phyloP scores from a whole-genome alignment of 305 asterid genomes.

The Fraxinus paxiana region DNA sequence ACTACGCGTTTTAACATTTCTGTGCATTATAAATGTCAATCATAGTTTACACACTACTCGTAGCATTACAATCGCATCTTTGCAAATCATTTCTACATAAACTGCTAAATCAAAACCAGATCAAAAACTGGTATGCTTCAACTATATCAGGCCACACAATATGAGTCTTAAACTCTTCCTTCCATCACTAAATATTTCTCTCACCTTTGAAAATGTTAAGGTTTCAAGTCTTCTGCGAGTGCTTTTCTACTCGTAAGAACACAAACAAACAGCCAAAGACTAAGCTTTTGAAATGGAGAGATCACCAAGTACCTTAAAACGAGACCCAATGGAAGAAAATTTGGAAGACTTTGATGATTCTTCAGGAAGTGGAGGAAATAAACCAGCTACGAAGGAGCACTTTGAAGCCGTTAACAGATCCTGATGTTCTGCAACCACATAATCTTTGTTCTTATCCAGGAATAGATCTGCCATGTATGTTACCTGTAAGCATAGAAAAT shows the following conservation, averaged over 20 bases:
- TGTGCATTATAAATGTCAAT: not conserved
- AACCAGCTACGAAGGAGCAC: slow-evolving; percentile 85
- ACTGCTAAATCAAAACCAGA: not conserved
- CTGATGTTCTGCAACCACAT: slow-evolving; percentile 98
- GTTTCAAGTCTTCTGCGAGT: slow-evolving; percentile 11
- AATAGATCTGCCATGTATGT: slow-evolving; percentile 88
- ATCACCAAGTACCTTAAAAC: slow-evolving; percentile 70
- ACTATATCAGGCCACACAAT: not conserved
- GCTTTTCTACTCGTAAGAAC: slow-evolving; percentile 10
- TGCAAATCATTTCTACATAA: not conserved
- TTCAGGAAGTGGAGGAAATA: slow-evolving; percentile 89
- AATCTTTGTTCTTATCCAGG: slow-evolving; percentile 98
- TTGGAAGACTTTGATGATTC: slow-evolving; percentile 96
- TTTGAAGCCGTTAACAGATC: slow-evolving; percentile 85
- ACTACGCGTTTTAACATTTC: not conserved
- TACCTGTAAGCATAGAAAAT: slow-evolving; percentile 54
- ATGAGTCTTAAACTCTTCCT: not conserved
- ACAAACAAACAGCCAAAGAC: not conserved
- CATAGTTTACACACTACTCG: not conserved
- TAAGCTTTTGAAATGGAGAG: not conserved
- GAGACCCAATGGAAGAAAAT: slow-evolving; percentile 97
- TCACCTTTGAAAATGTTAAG: slow-evolving; percentile 12
- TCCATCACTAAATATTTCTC: slow-evolving; percentile 12
- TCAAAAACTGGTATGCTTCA: not conserved
- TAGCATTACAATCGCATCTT: not conserved